Base-by-base conservation (phyloP, 2,329 filamentous ascomycete genomes). In the Fusarium sulawesiense region DNA sequence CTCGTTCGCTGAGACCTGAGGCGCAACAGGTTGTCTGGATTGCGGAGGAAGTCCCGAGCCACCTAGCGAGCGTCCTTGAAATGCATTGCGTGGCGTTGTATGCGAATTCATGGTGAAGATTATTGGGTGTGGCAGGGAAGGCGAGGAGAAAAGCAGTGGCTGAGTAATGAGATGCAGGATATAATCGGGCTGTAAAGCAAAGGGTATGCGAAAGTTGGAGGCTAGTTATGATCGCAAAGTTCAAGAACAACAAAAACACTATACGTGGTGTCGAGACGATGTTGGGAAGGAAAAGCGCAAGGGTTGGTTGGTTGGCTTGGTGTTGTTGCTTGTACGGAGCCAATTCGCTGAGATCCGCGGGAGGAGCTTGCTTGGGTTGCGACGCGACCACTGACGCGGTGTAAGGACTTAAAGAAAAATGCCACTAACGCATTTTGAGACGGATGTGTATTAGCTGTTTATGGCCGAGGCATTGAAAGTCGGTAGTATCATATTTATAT, bases 1-100 rank as follows among this genome's bases (percentile, higher is more conserved):
- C 48, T 82, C 79, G 62, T 80, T 80, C 23, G 76, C 69, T 13
- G 77, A 78, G 7, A 80, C 77, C 48, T 80, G 79, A 14, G 76
- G 77, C 18, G 78, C 74, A 12, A 78, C 70, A 14, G 79, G 77
- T 30, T 78, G 78, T 56, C 75, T 75, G 25, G 75, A 75, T 59
- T 78, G 78, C 27, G 76, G 74, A 41, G 78, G 77, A 45, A 78
- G 78, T 47, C 68, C 70, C 16, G 78, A 75, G 12, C 72, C 75
- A 21, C 73, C 77, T 64, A 80, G 68, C 53, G 79, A 78, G 41
- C 80, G 78, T 50, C 75, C 68, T 12, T 78, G 75, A 64, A 81
- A 81, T 9, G 67, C 50, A 66, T 77, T 75, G 34, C 80, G 78
- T 60, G 80, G 79, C 47, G 80, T 82, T 60, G 76, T 59, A 70